A percentile compares a stretch with the other conserved stretches of the same genome.
These are phyloP conservation scores for Hemisphaericaspora subhashii DNA, from an alignment of 1,139 yeast genomes.

Conservation along the genomic window DNA sequence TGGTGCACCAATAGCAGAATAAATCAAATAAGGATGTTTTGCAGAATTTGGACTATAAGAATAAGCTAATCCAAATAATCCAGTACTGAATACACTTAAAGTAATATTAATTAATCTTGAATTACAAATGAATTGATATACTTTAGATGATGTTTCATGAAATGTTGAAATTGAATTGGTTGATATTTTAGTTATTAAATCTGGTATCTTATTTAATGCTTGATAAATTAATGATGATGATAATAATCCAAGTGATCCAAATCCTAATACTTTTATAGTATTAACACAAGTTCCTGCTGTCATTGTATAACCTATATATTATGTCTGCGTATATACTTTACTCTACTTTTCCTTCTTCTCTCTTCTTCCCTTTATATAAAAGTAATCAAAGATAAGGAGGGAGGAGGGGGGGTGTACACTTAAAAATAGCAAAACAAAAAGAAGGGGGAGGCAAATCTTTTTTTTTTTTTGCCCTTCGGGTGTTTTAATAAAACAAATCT, in stretches of 20 bases:
- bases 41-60: slow-evolving; percentile 41
- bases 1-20: slow-evolving; percentile 54
- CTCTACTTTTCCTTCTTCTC: too few species aligned
- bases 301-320: too few species aligned
- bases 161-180: slow-evolving; percentile 10
- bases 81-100: slow-evolving; percentile 39
- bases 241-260: slow-evolving; percentile 52
- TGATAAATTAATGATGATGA: slow-evolving; percentile 43
- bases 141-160: slow-evolving; percentile 9
- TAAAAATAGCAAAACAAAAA: slow-evolving; percentile 2
- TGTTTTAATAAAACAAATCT: too few species aligned
- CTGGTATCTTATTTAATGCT: slow-evolving; percentile 36
- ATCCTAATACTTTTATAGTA: slow-evolving; percentile 51
- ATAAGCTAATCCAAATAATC: slow-evolving; percentile 44
- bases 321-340: too few species aligned
- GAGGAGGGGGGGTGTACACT: not conserved
- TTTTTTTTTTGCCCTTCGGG: not conserved
- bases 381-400: too few species aligned
- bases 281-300: slow-evolving; percentile 48
- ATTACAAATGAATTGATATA: slow-evolving; percentile 21
- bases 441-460: slow-evolving; percentile 1
- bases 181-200: slow-evolving; percentile 30
- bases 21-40: slow-evolving; percentile 57
- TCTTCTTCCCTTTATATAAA: not conserved
- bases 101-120: slow-evolving; percentile 32